Percentiles rank a stretch among this genome's conserved stretches.
phyloP scores from a whole-genome alignment of 345 rosid genomes.

The Hibiscus trionum region DNA sequence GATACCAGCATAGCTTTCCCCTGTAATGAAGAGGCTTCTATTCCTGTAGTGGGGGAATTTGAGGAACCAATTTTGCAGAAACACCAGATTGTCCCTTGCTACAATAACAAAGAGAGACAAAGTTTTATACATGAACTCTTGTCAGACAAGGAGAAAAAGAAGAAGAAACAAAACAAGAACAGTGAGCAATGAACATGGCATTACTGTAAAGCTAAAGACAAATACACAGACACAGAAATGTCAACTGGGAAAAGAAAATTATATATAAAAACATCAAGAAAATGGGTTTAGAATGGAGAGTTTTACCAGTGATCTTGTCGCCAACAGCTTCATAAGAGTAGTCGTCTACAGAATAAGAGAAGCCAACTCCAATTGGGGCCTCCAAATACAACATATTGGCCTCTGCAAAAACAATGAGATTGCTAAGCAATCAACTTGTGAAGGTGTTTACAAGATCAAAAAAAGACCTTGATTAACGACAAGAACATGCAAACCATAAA shows the following conservation, averaged over 20 bases:
- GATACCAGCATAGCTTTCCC: conserved; percentile 97
- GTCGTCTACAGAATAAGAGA: conserved; percentile 70
- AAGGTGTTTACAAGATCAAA: neutral
- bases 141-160: conserved; percentile 19
- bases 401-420: conserved; percentile 37
- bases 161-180: conserved; percentile 25
- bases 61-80: conserved; percentile 80
- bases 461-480: neutral
- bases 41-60: conserved; percentile 86
- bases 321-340: conserved; percentile 57
- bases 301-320: conserved; percentile 74
- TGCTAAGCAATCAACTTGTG: conserved; percentile 12
- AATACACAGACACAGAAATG: conserved; percentile 4
- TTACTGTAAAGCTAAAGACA: conserved; percentile 25
- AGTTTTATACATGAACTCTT: conserved; percentile 18
- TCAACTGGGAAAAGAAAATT: conserved; percentile 3
- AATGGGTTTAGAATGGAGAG: neutral
- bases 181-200: conserved; percentile 18
- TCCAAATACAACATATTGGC: conserved; percentile 93
- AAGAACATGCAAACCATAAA: neutral
- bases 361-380: conserved; percentile 94
- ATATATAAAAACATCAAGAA: neutral
- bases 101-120: conserved; percentile 29
- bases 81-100: conserved; percentile 91
- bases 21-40: conserved; percentile 81